A percentile compares a stretch with the other conserved stretches of the same genome.
These are phyloP conservation scores for Arabidopsis suecica DNA, from an alignment of 345 rosid species.

Conservation along the genomic window DNA sequence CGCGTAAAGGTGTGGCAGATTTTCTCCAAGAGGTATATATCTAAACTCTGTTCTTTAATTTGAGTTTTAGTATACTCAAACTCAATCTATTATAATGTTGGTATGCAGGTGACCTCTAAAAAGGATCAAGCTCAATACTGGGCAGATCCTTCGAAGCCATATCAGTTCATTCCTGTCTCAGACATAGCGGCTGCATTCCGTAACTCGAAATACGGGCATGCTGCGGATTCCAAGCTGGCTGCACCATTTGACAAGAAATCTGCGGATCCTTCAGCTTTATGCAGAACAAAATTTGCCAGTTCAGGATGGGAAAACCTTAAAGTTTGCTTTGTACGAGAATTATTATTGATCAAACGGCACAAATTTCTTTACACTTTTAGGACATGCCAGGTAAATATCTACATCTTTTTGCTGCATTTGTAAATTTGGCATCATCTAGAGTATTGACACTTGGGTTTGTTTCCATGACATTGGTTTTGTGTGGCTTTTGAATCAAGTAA, in stretches of 20 bases:
- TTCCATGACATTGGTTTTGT: not conserved
- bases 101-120: slow-evolving; percentile 78
- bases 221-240: slow-evolving; percentile 55
- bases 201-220: slow-evolving; percentile 63
- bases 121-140: slow-evolving; percentile 98
- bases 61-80: not conserved
- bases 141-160: slow-evolving; percentile 82
- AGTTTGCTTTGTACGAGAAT: slow-evolving; percentile 70
- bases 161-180: slow-evolving; percentile 62
- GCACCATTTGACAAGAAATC: slow-evolving; percentile 59
- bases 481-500: not conserved
- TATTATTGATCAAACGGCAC: slow-evolving; percentile 70
- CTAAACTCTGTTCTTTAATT: slow-evolving; percentile 16
- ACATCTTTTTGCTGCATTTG: not conserved
- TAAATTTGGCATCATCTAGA: not conserved
- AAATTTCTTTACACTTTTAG: slow-evolving; percentile 75
- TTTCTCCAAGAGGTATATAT: slow-evolving; percentile 89
- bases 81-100: not conserved
- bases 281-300: slow-evolving; percentile 68
- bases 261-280: slow-evolving; percentile 63
- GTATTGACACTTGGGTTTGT: not conserved
- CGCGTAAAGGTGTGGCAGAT: slow-evolving; percentile 91
- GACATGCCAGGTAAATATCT: slow-evolving; percentile 72
- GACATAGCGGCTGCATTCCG: slow-evolving; percentile 77
- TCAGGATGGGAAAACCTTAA: slow-evolving; percentile 78